A percentile compares a stretch with the other conserved stretches of the same genome.
Evolutionary conservation across 2,329 filamentous ascomycete genomes (phyloP).

Genomic region (Sclerotinia trifoliorum): DNA sequence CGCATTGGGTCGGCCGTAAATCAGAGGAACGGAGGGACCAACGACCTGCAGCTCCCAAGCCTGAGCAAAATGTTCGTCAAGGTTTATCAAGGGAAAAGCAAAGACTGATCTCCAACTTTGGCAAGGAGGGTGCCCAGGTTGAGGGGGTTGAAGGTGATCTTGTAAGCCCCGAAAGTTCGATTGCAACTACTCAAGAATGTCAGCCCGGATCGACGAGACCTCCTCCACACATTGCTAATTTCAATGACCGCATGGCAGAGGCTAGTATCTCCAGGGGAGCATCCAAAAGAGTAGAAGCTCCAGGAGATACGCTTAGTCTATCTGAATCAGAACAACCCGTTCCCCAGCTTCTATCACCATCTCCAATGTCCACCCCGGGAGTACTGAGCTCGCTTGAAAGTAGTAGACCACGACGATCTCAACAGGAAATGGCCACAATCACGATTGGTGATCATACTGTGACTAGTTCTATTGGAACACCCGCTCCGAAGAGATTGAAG

Average conservation of each 20-base stretch:
- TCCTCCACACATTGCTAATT: slow-evolving; percentile 36
- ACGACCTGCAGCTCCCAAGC: slow-evolving; percentile 9
- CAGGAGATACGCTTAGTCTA: neutral
- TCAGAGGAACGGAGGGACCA: slow-evolving; percentile 35
- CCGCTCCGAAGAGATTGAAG: slow-evolving; percentile 32
- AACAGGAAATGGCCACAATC: slow-evolving; percentile 38
- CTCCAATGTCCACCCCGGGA: slow-evolving; percentile 30
- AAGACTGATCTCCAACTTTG: slow-evolving; percentile 32
- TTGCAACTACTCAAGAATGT: slow-evolving; percentile 27
- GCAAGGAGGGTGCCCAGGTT: slow-evolving; percentile 27
- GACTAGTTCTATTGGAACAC: slow-evolving; percentile 38
- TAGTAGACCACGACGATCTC: slow-evolving; percentile 28
- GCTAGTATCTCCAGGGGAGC: slow-evolving; percentile 15
- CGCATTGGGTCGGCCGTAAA: slow-evolving; percentile 46
- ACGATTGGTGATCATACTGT: slow-evolving; percentile 40
- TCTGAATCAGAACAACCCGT: slow-evolving; percentile 28
- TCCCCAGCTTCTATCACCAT: slow-evolving; percentile 33
- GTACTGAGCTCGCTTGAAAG: slow-evolving; percentile 33
- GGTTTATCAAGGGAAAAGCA: slow-evolving; percentile 36
- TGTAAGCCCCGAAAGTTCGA: slow-evolving; percentile 29
- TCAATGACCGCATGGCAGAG: slow-evolving; percentile 38
- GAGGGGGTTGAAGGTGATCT: slow-evolving; percentile 23
- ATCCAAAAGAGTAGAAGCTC: slow-evolving; percentile 14
- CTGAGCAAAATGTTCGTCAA: slow-evolving; percentile 6
- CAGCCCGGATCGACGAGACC: slow-evolving; percentile 21